Evolutionary conservation across 1,139 yeast genomes (phyloP), one percentile per base, ranked within the genome.

Genomic region (Taphrina deformans): DNA sequence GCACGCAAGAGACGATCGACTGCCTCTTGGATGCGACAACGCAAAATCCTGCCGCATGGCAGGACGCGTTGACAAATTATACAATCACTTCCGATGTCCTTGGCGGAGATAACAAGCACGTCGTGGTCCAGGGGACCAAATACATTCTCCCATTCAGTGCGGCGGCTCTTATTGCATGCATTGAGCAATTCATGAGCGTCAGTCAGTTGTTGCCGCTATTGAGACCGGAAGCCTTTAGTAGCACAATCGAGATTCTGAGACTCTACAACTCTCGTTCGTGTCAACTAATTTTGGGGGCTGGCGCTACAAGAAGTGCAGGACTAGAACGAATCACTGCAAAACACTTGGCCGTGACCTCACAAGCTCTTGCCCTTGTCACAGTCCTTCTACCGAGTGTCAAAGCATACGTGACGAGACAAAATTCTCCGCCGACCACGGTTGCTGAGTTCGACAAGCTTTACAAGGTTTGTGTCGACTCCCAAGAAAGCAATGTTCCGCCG

Each of bases 261-360:
- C 74, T 82, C 21, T 77, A 83, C 73, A 86, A 87, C 70, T 76
- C 84, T 10, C 83, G 85, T 67, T 78, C 85, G 3, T 81, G 83
- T 3, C 85, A 85, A 70, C 82, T 89, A 2, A 86, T 88, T 55
- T 77, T 88, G 50, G 88, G 87, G 55, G 92, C 93, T 0, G 90
- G 89, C 40, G 95, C 95, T 0, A 87, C 89, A 0, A 77, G 85
- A 68, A 83, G 90, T 0, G 90, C 92, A 0, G 91, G 90, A 0
- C 77, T 88, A 65, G 85, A 83, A 70, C 91, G 87, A 71, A 88
- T 88, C 58, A 86, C 90, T 3, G 87, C 92, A 1, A 86, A 85
- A 70, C 90, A 88, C 73, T 75, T 88, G 66, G 88, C 92, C 0
- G 78, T 88, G 45, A 84, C 89, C 48, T 83, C 87, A 1, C 91